These are phyloP conservation scores for Nannochloris sp. DNA, from an alignment of 139 green algal genomes.

Conservation along the genomic window DNA sequence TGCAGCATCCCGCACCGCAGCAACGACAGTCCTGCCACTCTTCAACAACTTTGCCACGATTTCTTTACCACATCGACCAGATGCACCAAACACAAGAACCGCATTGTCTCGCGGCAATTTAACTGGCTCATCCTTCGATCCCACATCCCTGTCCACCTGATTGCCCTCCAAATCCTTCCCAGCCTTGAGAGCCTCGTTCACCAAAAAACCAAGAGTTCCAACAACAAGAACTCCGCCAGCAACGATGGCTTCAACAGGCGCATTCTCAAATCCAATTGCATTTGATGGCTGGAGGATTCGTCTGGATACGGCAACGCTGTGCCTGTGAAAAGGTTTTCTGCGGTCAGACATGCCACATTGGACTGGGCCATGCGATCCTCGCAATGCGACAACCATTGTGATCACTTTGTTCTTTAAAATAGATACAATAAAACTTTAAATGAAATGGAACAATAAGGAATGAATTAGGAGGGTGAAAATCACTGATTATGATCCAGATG, in stretches of 20 bases:
- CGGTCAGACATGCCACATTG: too few species aligned
- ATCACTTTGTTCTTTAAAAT: too few species aligned
- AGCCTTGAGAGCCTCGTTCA: conserved; percentile 8
- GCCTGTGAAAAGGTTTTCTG: too few species aligned
- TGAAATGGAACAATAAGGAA: neutral
- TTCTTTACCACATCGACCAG: conserved; percentile 48
- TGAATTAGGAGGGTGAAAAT: neutral
- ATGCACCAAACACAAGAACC: conserved; percentile 72
- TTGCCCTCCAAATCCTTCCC: neutral
- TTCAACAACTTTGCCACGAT: conserved; percentile 49
- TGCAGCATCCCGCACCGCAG: conserved; percentile 40
- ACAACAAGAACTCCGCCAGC: conserved; percentile 4
- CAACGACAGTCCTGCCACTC: conserved; percentile 61
- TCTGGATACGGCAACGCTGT: too few species aligned
- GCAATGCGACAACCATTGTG: too few species aligned
- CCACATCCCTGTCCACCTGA: neutral
- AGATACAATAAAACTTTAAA: neutral
- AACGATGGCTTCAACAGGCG: conserved; percentile 9
- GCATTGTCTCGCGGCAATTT: conserved; percentile 44
- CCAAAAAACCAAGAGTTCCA: neutral
- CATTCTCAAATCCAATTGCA: conserved; percentile 3
- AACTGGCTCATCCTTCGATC: neutral
- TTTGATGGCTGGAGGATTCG: neutral
- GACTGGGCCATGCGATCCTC: too few species aligned
- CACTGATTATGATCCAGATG: too few species aligned